A percentile compares a stretch with the other conserved stretches of the same genome.
These are phyloP conservation scores for Cercospora beticola DNA, from an alignment of 2,329 filamentous ascomycete genomes.

Conservation along the genomic window DNA sequence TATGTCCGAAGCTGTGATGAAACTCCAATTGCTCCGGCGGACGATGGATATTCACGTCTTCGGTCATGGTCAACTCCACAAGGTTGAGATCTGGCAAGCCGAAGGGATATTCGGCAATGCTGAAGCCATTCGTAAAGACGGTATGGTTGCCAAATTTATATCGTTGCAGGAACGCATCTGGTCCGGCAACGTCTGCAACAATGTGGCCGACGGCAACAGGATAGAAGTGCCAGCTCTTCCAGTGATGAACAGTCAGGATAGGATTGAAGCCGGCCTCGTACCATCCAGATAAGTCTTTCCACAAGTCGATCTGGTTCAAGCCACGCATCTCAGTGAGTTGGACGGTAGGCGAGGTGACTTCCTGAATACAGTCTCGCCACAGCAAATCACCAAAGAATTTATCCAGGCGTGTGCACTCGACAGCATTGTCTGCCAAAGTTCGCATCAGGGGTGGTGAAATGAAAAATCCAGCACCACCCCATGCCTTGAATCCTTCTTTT, in stretches of 20 bases:
- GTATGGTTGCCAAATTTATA: constrained; percentile 29
- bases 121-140: constrained; percentile 33
- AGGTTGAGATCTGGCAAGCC: constrained; percentile 32
- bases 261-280: constrained; percentile 31
- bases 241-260: constrained; percentile 33
- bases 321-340: constrained; percentile 30
- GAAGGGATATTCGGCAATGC: constrained; percentile 29
- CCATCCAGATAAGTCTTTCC: constrained; percentile 31
- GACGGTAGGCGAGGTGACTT: constrained; percentile 31
- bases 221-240: constrained; percentile 34
- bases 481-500: constrained; percentile 34
- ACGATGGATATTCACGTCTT: constrained; percentile 24
- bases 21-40: constrained; percentile 26
- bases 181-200: constrained; percentile 30
- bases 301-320: constrained; percentile 33
- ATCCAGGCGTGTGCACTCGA: constrained; percentile 27
- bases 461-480: constrained; percentile 35
- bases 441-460: constrained; percentile 31
- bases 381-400: constrained; percentile 30
- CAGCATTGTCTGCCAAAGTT: constrained; percentile 26
- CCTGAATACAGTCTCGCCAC: constrained; percentile 32
- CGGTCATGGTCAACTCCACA: constrained; percentile 31
- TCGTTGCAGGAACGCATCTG: constrained; percentile 31
- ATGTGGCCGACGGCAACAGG: constrained; percentile 27
- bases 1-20: constrained; percentile 30